Base-by-base conservation (phyloP, 2,329 filamentous ascomycete genomes). In the Hansfordia pulvinata region DNA sequence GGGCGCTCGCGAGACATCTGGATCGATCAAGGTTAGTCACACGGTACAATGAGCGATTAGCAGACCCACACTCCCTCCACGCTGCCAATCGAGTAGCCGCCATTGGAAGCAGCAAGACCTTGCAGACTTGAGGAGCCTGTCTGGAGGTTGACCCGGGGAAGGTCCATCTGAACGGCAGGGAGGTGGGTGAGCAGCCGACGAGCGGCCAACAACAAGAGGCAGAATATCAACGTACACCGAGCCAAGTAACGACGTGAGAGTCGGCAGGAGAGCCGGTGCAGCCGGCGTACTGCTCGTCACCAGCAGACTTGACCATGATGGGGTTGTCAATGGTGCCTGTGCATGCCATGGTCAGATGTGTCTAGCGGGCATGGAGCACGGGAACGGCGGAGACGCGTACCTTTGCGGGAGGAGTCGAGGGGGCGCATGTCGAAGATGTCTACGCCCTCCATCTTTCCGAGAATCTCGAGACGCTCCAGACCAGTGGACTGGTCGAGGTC, bases 341-440 rank as follows among this genome's bases (percentile, higher is more conserved):
- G 3, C n/a, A 26, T 26, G 13, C 13, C 5, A 32, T 51, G 39
- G 29, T 37, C 35, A 28, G 23, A n/a, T n/a, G n/a, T n/a, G n/a
- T n/a, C n/a, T n/a, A n/a, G n/a, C n/a, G n/a, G n/a, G n/a, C n/a
- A n/a, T n/a, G n/a, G n/a, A n/a, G n/a, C n/a, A n/a, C n/a, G n/a
- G n/a, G n/a, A n/a, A n/a, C n/a, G n/a, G n/a, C n/a, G n/a, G n/a
- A n/a, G n/a, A n/a, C n/a, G 23, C 37, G 25, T 67, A 82, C 88
- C 88, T 58, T 71, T 72, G 52, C 90, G 77, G 56, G 80, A 90
- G 38, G 88, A 69, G 56, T 96, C 90, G 45, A 98, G 73, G 37
- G 90, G 90, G 59, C 75, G 78, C 90, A 96, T 93, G 64, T 98
- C 86, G 65, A 98, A 98, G 54, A 96, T 68, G 53, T 98, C 90